Conservation (phyloP, 2,329 filamentous ascomycete species). For the Keithomyces neogunnii region DNA sequence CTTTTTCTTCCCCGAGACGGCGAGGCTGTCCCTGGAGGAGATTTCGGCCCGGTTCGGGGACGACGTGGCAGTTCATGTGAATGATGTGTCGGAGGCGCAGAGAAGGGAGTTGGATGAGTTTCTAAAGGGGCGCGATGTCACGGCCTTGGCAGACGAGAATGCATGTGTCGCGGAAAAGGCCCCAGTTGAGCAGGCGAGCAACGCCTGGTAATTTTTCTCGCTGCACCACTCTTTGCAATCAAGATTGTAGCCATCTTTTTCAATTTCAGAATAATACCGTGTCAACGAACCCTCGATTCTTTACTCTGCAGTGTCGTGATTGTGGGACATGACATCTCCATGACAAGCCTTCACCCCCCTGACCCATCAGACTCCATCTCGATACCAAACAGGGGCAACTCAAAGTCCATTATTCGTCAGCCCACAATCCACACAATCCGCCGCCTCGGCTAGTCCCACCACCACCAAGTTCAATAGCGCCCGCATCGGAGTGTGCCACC, state of each 20-base stretch:
- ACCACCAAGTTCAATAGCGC: background rate
- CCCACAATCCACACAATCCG: no score
- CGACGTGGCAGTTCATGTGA: slow-evolving; percentile 37
- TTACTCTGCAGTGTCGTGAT: no score
- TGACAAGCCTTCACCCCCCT: no score
- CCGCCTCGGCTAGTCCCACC: background rate
- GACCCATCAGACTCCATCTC: no score
- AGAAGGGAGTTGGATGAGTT: slow-evolving; percentile 16
- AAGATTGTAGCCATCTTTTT: no score
- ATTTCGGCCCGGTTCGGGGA: slow-evolving; percentile 33
- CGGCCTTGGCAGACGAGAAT: background rate
- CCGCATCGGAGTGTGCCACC: background rate
- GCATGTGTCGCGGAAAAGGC: background rate
- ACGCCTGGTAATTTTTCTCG: background rate
- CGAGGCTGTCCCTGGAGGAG: slow-evolving; percentile 30
- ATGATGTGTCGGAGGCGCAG: slow-evolving; percentile 28
- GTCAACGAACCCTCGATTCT: no score
- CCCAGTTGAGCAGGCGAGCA: background rate
- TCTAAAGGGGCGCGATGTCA: slow-evolving; percentile 10
- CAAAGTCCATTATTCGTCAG: background rate
- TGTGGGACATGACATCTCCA: no score
- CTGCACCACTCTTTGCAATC: no score
- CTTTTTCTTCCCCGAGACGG: slow-evolving; percentile 23
- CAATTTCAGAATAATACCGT: no score
- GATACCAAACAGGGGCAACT: background rate